Evolutionary conservation across 305 asterid species (phyloP), one percentile per base, ranked within the genome.

Genomic region (Fraxinus floribunda): DNA sequence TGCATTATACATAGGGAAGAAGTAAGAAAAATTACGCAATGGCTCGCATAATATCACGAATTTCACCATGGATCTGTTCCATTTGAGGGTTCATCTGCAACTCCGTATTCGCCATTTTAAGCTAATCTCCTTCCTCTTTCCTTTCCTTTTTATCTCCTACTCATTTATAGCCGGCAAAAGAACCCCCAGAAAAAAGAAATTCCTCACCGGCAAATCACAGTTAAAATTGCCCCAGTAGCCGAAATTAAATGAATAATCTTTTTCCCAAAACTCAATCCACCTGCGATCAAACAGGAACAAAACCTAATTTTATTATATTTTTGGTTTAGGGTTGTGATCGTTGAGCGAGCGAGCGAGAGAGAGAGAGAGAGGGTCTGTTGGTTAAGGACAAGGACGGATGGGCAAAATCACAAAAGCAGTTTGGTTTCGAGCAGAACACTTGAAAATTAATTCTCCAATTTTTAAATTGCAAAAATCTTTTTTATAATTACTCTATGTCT

Each of bases 21-120:
- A 79, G 70, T 75, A 44, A 79, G 83, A 68, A 84, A 49, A 84
- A 84, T 86, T 92, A 95, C 99, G 96, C 97, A 41, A 95, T 94
- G 77, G 97, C 92, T 70, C 98, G 97, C 89, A 95, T 92, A 82
- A 89, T 90, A 80, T 95, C 99, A 84, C 94, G 94, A 85, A 95
- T 95, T 89, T 95, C 97, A 2, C 98, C 99, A 74, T 94, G 98
- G 93, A 95, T 93, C 98, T 95, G 99, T 87, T 95, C 99, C 99
- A 95, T 93, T 85, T 95, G 98, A 86, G 99, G 93, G 85, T 82
- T 95, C 99, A 94, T 95, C 87, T 86, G 90, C 85, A 93, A 89
- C 89, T 90, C 95, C 84, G 78, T 79, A 80, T 87, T 87, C 82
- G 93, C 92, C 98, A 94, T 91, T 29, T 80, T 8, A 70, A 81